Evolutionary conservation across 768 basidiomycete genomes (phyloP), one percentile per base, ranked within the genome.

Genomic region (Tephrocybe sp.): DNA sequence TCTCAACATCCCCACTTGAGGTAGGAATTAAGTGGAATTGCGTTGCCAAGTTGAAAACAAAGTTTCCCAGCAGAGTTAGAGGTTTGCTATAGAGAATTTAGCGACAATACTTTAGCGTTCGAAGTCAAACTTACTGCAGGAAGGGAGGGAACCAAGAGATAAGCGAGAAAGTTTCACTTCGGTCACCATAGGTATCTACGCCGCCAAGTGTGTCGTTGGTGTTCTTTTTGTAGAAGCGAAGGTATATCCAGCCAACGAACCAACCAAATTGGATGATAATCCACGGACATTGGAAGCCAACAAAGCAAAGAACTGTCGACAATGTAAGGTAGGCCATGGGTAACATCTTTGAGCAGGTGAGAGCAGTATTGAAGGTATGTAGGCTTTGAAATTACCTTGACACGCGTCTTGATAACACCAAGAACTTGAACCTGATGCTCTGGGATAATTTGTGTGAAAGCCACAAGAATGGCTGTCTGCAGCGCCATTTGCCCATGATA

Each of bases 221-320:
- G 62, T 88, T 89, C 67, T 88, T 86, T 73, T 98, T 98, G 78
- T 98, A 93, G 76, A 99, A 98, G 32, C 97, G 85, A 28, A 99
- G 81, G 71, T 97, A 99, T 48, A 91, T 78, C 90, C 93, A 99
- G 26, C 89, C 81, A 7, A 94, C 90, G 50, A 97, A 88, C 93
- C 96, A 99, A n/a, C 96, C 97, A 66, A 98, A 99, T 65, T 99
- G 97, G 57, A 98, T 94, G 63, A 94, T 73, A 45, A 95, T 92
- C 75, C 84, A 96, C 14, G 93, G 93, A 51, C 84, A 87, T 65
- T 93, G 93, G 71, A 86, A 86, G 18, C 93, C 93, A 39, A 93
- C 52, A 42, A 96, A 58, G 56, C 85, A 88, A 71, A 93, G 75
- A 23, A 97, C 79, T 53, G 89, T 93, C 9, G 95, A 98, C 50